A percentile compares a stretch with the other conserved stretches of the same genome.
phyloP scores from a whole-genome alignment of 108 stramenopile genomes.

The Epipyxis sp. region DNA sequence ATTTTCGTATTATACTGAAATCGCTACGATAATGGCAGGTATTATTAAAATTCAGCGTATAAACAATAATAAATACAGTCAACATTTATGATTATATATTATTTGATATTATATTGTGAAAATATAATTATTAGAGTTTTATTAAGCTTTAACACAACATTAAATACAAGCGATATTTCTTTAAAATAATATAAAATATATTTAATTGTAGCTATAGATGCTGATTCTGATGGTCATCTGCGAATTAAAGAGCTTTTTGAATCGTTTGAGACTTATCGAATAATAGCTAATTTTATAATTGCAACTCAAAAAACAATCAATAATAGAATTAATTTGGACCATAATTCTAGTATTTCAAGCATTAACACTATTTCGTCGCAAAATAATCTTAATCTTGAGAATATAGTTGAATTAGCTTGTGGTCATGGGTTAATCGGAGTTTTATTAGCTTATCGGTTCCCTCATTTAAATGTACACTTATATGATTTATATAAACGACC shows the following conservation, averaged over 20 bases:
- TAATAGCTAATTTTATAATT: background rate
- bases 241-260: background rate
- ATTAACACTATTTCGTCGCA: too few species aligned
- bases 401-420: background rate
- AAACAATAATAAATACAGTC: too few species aligned
- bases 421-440: background rate
- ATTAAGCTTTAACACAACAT: too few species aligned
- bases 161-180: too few species aligned
- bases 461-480: background rate
- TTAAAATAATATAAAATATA: too few species aligned
- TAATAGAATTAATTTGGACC: too few species aligned
- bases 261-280: background rate
- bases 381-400: background rate
- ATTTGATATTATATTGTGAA: too few species aligned
- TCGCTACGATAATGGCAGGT: background rate
- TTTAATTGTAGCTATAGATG: too few species aligned
- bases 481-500: background rate
- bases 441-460: background rate
- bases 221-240: background rate
- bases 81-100: too few species aligned
- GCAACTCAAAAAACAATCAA: background rate
- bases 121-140: too few species aligned
- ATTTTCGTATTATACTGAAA: background rate
- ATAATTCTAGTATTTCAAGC: too few species aligned
- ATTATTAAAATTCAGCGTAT: too few species aligned